Conservation (phyloP, 2,329 filamentous ascomycete species). For the Diaporthe citriasiana region DNA sequence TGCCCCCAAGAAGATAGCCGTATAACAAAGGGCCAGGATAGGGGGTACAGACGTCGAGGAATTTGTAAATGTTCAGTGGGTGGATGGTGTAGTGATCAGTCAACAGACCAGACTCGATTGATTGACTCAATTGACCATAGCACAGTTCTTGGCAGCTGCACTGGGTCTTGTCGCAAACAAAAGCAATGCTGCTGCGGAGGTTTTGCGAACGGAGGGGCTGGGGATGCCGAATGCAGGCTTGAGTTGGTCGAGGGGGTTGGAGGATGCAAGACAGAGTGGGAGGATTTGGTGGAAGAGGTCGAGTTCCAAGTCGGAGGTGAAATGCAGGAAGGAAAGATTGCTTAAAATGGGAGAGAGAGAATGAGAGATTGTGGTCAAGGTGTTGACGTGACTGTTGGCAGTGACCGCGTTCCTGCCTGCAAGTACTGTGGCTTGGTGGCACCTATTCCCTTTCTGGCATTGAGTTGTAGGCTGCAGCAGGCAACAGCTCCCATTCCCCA, state of each 20-base stretch:
- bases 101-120: not conserved
- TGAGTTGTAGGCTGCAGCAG: slow-evolving; percentile 29
- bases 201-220: not conserved
- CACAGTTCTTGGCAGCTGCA: not conserved
- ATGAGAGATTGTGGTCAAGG: not conserved
- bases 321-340: not conserved
- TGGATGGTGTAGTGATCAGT: not conserved
- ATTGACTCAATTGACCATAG: not conserved
- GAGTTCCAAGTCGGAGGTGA: not conserved
- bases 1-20: no score
- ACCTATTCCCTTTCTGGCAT: slow-evolving; percentile 16
- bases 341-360: not conserved
- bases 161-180: not conserved
- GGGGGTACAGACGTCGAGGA: not conserved
- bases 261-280: not conserved
- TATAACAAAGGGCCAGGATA: not conserved
- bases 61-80: not conserved
- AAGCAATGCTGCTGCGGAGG: not conserved
- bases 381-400: not conserved
- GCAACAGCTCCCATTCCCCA: slow-evolving; percentile 16
- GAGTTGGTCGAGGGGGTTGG: not conserved
- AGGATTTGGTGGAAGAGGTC: not conserved
- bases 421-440: not conserved
- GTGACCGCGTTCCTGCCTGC: slow-evolving; percentile 16
- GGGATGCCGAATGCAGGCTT: not conserved